phyloP scores from a whole-genome alignment of 805 yeast species.

The Naumovozyma castellii region DNA sequence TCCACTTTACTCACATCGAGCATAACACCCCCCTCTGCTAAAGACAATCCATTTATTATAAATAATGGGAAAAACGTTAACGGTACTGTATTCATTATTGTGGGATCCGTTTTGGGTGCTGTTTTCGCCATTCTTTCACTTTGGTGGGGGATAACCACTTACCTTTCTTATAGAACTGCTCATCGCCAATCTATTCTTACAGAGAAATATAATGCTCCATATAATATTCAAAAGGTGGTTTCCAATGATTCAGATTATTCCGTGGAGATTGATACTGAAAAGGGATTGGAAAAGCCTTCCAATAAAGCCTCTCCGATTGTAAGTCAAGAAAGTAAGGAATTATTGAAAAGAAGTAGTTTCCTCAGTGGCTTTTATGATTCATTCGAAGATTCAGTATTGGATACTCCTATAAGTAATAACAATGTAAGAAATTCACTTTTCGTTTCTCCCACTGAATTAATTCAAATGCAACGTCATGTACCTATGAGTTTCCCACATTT shows the following conservation, averaged over 20 bases:
- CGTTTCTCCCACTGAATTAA: constrained; percentile 72
- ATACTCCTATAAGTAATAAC: neutral
- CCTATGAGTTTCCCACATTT: neutral
- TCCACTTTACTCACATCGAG: constrained; percentile 19
- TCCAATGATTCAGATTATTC: neutral
- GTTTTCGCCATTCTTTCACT: constrained; percentile 40
- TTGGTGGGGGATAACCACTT: constrained; percentile 42
- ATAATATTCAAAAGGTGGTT: neutral
- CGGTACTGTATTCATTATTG: constrained; percentile 74
- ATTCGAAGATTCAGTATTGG: too few species aligned
- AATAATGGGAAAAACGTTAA: constrained; percentile 39
- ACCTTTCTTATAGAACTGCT: constrained; percentile 35
- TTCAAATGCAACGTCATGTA: neutral
- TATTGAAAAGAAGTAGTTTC: neutral
- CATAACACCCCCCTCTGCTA: constrained; percentile 42
- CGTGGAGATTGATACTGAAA: neutral
- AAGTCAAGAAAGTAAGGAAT: too few species aligned
- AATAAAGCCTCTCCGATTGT: too few species aligned
- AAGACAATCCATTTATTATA: constrained; percentile 54
- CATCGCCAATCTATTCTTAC: neutral
- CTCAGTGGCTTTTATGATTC: too few species aligned
- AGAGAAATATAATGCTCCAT: neutral
- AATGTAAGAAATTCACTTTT: constrained; percentile 38
- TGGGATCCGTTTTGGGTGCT: constrained; percentile 58
- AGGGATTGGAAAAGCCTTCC: too few species aligned